These are phyloP conservation scores for Vicia villosa DNA, from an alignment of 306 rosid species.

Conservation along the genomic window DNA sequence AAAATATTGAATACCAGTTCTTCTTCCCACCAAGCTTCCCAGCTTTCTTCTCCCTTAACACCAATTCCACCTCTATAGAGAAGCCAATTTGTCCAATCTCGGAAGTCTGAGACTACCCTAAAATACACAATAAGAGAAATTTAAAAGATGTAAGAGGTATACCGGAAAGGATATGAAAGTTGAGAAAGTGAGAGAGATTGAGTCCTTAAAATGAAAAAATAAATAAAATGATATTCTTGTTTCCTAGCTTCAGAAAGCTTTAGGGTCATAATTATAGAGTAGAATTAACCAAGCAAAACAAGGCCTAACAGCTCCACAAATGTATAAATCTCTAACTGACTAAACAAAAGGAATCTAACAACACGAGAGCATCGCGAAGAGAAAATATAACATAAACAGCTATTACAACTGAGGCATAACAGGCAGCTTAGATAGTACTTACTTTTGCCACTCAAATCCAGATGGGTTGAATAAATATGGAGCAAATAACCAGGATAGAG, in stretches of 20 bases:
- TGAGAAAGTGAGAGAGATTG: neutral
- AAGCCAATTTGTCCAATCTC: slow-evolving; percentile 99
- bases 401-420: neutral
- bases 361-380: neutral
- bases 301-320: neutral
- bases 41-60: slow-evolving; percentile 96
- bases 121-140: slow-evolving; percentile 29
- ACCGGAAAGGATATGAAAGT: neutral
- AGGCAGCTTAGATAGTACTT: slow-evolving; percentile 39
- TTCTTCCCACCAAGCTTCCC: slow-evolving; percentile 99
- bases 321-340: neutral
- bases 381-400: neutral
- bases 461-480: slow-evolving; percentile 96
- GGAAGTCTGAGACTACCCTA: slow-evolving; percentile 86
- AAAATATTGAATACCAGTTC: slow-evolving; percentile 69
- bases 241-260: slow-evolving; percentile 1
- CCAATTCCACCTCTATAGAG: slow-evolving; percentile 95
- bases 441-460: slow-evolving; percentile 99
- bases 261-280: neutral
- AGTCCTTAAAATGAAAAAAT: neutral
- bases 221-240: neutral
- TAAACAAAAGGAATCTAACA: neutral
- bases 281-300: neutral
- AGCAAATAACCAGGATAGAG: slow-evolving; percentile 97
- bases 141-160: slow-evolving; percentile 33